phyloP scores from a whole-genome alignment of 2,329 filamentous ascomycete species.

The Beauveria brongniartii region DNA sequence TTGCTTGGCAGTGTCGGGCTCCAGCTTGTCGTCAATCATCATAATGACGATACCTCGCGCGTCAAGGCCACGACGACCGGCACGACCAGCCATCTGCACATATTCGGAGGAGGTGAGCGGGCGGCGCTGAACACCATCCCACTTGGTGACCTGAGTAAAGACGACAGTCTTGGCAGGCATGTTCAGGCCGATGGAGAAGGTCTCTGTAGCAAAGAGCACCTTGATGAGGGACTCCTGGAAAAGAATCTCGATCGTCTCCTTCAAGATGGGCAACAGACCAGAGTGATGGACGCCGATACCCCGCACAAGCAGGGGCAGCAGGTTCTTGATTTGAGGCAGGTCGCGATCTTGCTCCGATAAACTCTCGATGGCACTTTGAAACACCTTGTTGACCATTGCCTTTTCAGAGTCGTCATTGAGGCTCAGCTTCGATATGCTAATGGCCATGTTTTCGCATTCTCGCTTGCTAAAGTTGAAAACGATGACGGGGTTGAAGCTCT shows the following conservation, averaged over 20 bases:
- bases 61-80: slow-evolving; percentile 92
- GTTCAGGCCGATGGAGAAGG: slow-evolving; percentile 96
- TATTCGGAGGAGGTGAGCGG: slow-evolving; percentile 85
- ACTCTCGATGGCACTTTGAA: slow-evolving; percentile 85
- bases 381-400: slow-evolving; percentile 87
- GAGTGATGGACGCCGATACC: slow-evolving; percentile 98
- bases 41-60: slow-evolving; percentile 98
- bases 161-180: slow-evolving; percentile 99
- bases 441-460: slow-evolving; percentile 84
- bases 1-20: slow-evolving; percentile 84
- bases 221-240: slow-evolving; percentile 99
- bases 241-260: slow-evolving; percentile 97
- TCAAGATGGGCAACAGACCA: slow-evolving; percentile 86
- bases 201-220: slow-evolving; percentile 95
- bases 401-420: slow-evolving; percentile 98
- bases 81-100: slow-evolving; percentile 97
- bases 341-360: slow-evolving; percentile 85
- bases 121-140: slow-evolving; percentile 79
- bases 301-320: slow-evolving; percentile 78
- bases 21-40: slow-evolving; percentile 97
- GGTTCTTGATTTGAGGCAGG: slow-evolving; percentile 82
- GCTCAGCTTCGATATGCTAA: slow-evolving; percentile 76
- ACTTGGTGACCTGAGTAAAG: slow-evolving; percentile 96
- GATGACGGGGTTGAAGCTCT: slow-evolving; percentile 95
- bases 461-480: slow-evolving; percentile 99